phyloP scores from a whole-genome alignment of 768 basidiomycete species.

The Hortiboletus campestris region DNA sequence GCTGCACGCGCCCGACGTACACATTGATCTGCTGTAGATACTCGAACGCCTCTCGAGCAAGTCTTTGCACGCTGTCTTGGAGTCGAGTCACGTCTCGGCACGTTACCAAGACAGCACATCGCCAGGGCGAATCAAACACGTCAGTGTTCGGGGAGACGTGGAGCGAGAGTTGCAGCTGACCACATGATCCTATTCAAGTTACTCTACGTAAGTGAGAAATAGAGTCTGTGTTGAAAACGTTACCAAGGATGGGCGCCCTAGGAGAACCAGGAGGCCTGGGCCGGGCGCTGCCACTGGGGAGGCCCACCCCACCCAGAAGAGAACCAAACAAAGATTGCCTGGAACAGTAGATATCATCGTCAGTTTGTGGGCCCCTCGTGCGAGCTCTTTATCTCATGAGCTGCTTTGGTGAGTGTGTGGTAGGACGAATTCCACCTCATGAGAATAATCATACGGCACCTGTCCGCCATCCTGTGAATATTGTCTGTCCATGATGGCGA shows the following conservation, averaged over 20 bases:
- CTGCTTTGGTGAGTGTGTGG: not conserved
- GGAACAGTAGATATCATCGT: not conserved
- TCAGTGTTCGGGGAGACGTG: no score
- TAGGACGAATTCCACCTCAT: not conserved
- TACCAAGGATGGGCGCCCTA: no score
- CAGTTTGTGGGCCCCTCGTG: not conserved
- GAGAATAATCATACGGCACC: no score
- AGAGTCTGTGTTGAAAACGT: no score
- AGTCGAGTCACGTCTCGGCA: not conserved
- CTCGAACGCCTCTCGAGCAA: not conserved
- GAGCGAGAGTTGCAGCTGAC: not conserved
- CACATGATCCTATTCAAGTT: no score
- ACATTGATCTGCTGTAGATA: no score
- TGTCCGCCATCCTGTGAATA: no score
- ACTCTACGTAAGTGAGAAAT: no score
- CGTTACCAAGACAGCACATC: not conserved
- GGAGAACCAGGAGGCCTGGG: no score
- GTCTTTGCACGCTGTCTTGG: not conserved
- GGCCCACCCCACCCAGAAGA: not conserved
- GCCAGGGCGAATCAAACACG: not conserved
- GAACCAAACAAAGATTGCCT: not conserved
- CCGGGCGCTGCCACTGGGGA: not conserved
- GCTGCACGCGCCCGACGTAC: no score
- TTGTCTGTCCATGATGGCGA: no score
- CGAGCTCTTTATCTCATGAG: not conserved